Percentiles rank a stretch among this genome's conserved stretches.
Evolutionary conservation across 139 green algal genomes (phyloP).

Genomic region (Picochlorum costavermella): DNA sequence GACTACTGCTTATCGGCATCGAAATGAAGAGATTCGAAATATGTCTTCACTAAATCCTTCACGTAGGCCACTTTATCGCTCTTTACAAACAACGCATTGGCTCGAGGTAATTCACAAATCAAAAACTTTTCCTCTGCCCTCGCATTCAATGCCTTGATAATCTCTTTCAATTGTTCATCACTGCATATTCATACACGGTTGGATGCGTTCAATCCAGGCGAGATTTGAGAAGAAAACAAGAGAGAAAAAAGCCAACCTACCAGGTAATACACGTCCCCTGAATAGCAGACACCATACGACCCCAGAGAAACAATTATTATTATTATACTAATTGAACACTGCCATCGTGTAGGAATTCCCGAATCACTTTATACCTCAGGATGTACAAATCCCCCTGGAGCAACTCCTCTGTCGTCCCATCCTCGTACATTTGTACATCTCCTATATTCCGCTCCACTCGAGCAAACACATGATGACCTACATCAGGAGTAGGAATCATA

Average conservation of each 20-base stretch:
- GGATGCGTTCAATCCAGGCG: too few relatives aligned
- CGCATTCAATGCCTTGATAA: constrained; percentile 9
- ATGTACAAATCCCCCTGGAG: constrained; percentile 43
- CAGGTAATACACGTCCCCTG: neutral
- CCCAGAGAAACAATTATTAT: too few relatives aligned
- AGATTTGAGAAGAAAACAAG: too few relatives aligned
- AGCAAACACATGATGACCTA: constrained; percentile 40
- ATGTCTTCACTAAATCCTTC: constrained; percentile 8
- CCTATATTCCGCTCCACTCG: constrained; percentile 36
- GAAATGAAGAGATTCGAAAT: constrained; percentile 1
- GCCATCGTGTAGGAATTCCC: constrained; percentile 23
- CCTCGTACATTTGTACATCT: constrained; percentile 31
- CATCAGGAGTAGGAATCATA: constrained; percentile 33
- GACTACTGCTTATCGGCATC: constrained; percentile 2
- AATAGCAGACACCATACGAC: neutral
- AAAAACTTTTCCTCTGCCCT: constrained; percentile 1
- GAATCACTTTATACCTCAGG: constrained; percentile 30
- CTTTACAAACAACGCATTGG: neutral
- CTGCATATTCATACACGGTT: neutral
- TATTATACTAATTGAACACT: constrained; percentile 30
- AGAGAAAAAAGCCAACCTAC: neutral
- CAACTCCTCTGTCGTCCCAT: constrained; percentile 37
- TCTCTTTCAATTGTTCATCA: constrained; percentile 9
- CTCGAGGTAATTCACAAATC: too few relatives aligned
- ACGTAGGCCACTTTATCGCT: neutral